Conservation (phyloP, 2,329 filamentous ascomycete genomes). For the Xylaria multiplex region DNA sequence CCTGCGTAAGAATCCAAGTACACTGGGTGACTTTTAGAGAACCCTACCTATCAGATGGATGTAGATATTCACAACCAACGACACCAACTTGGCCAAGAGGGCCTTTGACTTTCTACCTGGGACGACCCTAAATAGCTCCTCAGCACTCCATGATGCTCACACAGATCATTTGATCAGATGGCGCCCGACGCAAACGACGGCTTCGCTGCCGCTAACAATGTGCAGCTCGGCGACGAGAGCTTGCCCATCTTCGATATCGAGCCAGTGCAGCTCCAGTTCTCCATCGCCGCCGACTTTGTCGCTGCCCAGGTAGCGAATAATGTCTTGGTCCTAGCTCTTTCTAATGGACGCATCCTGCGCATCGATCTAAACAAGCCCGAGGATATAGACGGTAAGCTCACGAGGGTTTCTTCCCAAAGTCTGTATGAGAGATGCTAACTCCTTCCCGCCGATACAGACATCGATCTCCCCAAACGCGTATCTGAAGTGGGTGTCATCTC, state of each 20-base stretch:
- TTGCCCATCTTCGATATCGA: slow-evolving; percentile 96
- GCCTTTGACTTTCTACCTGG: slow-evolving; percentile 1
- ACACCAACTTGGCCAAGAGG: background rate
- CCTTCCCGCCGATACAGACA: slow-evolving; percentile 68
- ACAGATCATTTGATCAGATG: slow-evolving; percentile 58
- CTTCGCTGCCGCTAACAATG: slow-evolving; percentile 73
- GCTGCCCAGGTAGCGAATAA: slow-evolving; percentile 98
- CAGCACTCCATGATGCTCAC: slow-evolving; percentile 40
- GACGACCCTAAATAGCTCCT: slow-evolving; percentile 17
- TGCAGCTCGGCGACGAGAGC: slow-evolving; percentile 66
- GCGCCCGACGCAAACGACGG: slow-evolving; percentile 76
- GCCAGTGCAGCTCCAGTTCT: slow-evolving; percentile 91
- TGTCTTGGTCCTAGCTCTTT: slow-evolving; percentile 90
- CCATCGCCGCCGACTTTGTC: slow-evolving; percentile 93
- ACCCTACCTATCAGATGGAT: background rate
- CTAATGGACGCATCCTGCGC: slow-evolving; percentile 89
- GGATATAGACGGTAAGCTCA: slow-evolving; percentile 80
- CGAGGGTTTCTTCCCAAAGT: background rate
- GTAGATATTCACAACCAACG: background rate
- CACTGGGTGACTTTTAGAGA: too few relatives aligned
- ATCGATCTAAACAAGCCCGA: slow-evolving; percentile 94
- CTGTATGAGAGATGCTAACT: slow-evolving; percentile 29
- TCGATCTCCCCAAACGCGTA: slow-evolving; percentile 93
- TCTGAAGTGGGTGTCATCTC: slow-evolving; percentile 92
- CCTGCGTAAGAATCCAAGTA: background rate